Evolutionary conservation across 2,329 filamentous ascomycete species (phyloP).

Genomic region (Keithomyces neogunnii): DNA sequence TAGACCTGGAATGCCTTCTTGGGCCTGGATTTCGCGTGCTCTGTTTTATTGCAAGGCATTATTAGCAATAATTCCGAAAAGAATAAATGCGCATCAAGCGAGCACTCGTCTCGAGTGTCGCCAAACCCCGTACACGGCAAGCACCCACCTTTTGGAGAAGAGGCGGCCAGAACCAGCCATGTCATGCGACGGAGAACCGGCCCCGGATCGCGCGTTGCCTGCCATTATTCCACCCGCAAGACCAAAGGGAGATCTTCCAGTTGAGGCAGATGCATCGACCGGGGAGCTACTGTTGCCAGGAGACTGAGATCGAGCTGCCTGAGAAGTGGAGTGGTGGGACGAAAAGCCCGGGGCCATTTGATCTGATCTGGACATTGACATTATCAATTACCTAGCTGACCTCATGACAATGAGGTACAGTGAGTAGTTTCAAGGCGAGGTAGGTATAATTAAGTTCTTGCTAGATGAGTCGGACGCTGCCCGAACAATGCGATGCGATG

Average conservation of each 20-base stretch:
- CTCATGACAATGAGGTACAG: slow-evolving; percentile 9
- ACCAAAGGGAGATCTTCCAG: slow-evolving; percentile 65
- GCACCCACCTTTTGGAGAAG: slow-evolving; percentile 81
- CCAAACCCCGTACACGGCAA: too few species aligned
- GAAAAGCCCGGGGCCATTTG: slow-evolving; percentile 81
- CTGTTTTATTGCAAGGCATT: slow-evolving; percentile 35
- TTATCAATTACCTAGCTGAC: slow-evolving; percentile 67
- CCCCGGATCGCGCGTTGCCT: slow-evolving; percentile 63
- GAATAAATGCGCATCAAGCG: not conserved
- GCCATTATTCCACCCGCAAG: slow-evolving; percentile 57
- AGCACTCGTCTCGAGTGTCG: too few species aligned
- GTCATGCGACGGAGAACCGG: slow-evolving; percentile 95
- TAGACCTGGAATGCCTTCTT: slow-evolving; percentile 72
- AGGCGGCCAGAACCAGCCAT: slow-evolving; percentile 63
- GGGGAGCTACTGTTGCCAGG: slow-evolving; percentile 75
- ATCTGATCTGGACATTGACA: slow-evolving; percentile 81
- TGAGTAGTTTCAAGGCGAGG: not conserved
- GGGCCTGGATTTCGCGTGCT: slow-evolving; percentile 91
- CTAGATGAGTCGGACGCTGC: slow-evolving; percentile 3
- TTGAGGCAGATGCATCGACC: slow-evolving; percentile 59
- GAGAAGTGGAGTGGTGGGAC: slow-evolving; percentile 52
- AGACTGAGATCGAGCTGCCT: slow-evolving; percentile 64
- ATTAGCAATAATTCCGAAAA: not conserved
- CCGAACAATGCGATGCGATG: slow-evolving; percentile 4
- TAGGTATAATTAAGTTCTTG: not conserved